These are phyloP conservation scores for Penicillium coprophilum DNA, from an alignment of 495 filamentous ascomycete genomes.

Conservation along the genomic window DNA sequence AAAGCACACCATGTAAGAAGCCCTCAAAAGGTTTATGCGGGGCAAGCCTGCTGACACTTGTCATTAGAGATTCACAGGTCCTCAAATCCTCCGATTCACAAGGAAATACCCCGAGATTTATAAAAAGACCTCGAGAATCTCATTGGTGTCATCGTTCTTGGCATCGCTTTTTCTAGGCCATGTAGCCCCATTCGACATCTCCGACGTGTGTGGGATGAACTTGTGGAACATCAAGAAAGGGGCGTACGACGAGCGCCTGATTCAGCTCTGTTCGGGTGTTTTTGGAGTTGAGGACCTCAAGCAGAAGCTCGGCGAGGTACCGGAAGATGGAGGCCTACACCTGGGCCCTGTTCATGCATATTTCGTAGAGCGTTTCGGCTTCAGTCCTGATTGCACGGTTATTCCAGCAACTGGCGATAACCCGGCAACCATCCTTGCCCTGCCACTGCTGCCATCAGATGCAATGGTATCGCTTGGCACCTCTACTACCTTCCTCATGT, in stretches of 20 bases:
- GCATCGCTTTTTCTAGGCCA: constrained; percentile 86
- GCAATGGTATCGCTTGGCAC: constrained; percentile 94
- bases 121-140: constrained; percentile 75
- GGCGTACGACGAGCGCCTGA: constrained; percentile 68
- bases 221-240: constrained; percentile 84
- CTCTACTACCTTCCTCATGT: constrained; percentile 96
- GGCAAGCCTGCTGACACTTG: constrained; percentile 26
- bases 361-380: constrained; percentile 75
- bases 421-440: constrained; percentile 87
- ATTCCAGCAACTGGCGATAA: constrained; percentile 94
- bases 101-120: constrained; percentile 79
- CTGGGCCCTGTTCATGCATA: constrained; percentile 73
- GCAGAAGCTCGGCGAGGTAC: constrained; percentile 76
- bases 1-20: constrained; percentile 86
- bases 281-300: constrained; percentile 65
- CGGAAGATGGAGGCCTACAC: constrained; percentile 73
- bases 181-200: constrained; percentile 87
- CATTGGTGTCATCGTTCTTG: constrained; percentile 91
- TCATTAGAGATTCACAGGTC: constrained; percentile 88
- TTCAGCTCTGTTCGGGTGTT: constrained; percentile 74
- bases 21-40: not conserved
- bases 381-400: constrained; percentile 70
- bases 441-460: constrained; percentile 81
- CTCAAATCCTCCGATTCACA: constrained; percentile 88
- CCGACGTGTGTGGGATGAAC: constrained; percentile 96